phyloP scores from a whole-genome alignment of 306 rosid species.

The Citrullus amarus region DNA sequence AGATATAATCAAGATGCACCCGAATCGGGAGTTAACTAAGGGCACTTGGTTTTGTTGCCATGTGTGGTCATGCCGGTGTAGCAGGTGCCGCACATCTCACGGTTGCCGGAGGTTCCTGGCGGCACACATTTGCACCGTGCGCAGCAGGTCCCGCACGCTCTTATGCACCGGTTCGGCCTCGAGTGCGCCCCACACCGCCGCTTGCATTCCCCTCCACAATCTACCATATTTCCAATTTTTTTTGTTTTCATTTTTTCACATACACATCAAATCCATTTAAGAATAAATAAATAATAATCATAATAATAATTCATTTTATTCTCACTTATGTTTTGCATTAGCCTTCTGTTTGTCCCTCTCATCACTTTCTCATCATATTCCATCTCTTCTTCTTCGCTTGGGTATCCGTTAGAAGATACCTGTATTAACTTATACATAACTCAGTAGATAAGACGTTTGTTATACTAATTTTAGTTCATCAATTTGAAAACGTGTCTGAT shows the following conservation, averaged over 20 bases:
- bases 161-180: not conserved
- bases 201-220: not conserved
- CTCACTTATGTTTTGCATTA: not conserved
- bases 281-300: no score
- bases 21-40: not conserved
- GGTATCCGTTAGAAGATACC: not conserved
- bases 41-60: not conserved
- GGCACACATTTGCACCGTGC: conserved; percentile 62
- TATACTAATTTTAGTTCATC: no score
- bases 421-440: not conserved
- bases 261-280: no score
- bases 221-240: not conserved
- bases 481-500: no score
- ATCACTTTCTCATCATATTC: not conserved
- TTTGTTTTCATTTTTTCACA: no score
- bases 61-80: conserved; percentile 44
- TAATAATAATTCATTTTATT: no score
- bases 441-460: no score
- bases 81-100: conserved; percentile 56
- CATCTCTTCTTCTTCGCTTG: not conserved
- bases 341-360: not conserved
- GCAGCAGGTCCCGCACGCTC: conserved; percentile 18
- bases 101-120: conserved; percentile 55
- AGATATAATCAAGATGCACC: no score
- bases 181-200: not conserved